Conservation (phyloP, 495 filamentous ascomycete species). For the Penicillium herquei region DNA sequence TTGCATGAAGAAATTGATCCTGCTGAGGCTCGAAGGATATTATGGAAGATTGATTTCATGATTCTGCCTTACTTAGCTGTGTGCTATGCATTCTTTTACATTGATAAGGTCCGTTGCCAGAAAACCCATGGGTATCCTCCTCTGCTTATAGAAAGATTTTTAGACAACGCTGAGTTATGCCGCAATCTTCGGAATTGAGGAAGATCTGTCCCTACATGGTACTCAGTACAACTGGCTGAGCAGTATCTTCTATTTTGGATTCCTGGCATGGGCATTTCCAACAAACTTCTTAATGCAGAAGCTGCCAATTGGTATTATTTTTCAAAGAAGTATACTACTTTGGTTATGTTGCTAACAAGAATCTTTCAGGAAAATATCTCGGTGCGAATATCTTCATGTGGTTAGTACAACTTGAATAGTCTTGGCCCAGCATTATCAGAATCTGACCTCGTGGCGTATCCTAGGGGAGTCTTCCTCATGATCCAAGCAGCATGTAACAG, state of each 20-base stretch:
- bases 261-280: slow-evolving; percentile 43
- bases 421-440: background rate
- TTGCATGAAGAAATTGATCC: slow-evolving; percentile 49
- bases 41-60: slow-evolving; percentile 57
- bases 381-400: slow-evolving; percentile 61
- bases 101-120: slow-evolving; percentile 41
- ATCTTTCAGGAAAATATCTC: slow-evolving; percentile 49
- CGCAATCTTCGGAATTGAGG: slow-evolving; percentile 54
- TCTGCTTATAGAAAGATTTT: too few relatives aligned
- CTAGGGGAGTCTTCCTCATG: slow-evolving; percentile 39
- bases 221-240: slow-evolving; percentile 53
- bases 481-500: slow-evolving; percentile 32
- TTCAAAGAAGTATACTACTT: slow-evolving; percentile 23
- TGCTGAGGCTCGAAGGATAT: slow-evolving; percentile 44
- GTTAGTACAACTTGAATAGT: slow-evolving; percentile 24
- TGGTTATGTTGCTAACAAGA: background rate
- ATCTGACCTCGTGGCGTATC: background rate
- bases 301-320: slow-evolving; percentile 47
- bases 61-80: slow-evolving; percentile 51
- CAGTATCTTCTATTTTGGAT: slow-evolving; percentile 58
- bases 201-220: slow-evolving; percentile 44
- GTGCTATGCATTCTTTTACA: slow-evolving; percentile 60
- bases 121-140: too few relatives aligned
- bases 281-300: slow-evolving; percentile 51
- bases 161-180: slow-evolving; percentile 54